Percentiles rank a stretch among this genome's conserved stretches.
Conservation (phyloP, 2,329 filamentous ascomycete genomes). For the Colletotrichum ledebouriae region DNA sequence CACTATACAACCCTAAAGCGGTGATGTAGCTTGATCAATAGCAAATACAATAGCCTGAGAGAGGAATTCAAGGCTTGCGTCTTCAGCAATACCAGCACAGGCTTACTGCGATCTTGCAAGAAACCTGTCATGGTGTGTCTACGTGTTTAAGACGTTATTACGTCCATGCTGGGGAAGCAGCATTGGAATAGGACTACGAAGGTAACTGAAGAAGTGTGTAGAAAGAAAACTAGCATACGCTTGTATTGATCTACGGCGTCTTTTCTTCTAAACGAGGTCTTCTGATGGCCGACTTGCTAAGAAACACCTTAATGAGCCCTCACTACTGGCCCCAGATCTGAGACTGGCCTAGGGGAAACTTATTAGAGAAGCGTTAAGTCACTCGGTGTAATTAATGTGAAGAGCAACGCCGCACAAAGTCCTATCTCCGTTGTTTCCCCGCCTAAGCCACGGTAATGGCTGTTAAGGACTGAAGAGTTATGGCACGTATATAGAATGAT, state of each 20-base stretch:
- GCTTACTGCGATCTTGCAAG: not conserved
- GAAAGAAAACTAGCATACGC: not conserved
- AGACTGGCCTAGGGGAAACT: not conserved
- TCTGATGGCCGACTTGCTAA: not conserved
- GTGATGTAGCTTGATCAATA: not conserved
- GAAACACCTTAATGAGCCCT: not conserved
- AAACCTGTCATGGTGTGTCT: not conserved
- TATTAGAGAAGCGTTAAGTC: not conserved
- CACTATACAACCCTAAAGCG: not conserved
- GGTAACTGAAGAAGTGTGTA: not conserved
- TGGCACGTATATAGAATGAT: not conserved
- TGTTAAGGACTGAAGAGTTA: not conserved
- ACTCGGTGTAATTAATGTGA: not conserved
- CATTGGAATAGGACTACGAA: not conserved
- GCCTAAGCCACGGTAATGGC: not conserved
- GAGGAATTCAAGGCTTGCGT: not conserved
- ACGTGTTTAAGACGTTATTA: not conserved
- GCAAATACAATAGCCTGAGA: not conserved
- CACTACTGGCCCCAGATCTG: not conserved
- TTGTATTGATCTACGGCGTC: not conserved
- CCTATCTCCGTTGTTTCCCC: not conserved
- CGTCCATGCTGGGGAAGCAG: not conserved
- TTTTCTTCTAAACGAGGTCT: not conserved
- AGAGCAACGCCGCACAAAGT: not conserved
- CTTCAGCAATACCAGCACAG: slow-evolving; percentile 1